These are phyloP conservation scores for Aspergillus bridgeri DNA, from an alignment of 495 filamentous ascomycete species.

Conservation along the genomic window DNA sequence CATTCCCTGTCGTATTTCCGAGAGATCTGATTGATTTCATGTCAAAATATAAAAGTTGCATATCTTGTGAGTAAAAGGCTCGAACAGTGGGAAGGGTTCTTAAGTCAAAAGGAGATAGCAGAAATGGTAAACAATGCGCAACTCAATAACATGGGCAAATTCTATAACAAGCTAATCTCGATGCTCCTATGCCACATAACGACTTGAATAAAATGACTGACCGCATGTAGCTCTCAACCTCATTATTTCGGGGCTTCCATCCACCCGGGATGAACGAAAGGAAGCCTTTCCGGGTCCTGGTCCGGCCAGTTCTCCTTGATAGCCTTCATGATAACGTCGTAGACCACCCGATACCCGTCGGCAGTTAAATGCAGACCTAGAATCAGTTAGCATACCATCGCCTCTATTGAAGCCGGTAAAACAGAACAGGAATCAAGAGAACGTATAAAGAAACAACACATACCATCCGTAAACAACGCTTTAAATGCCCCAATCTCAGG, in stretches of 20 bases:
- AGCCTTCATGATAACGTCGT: slow-evolving; percentile 49
- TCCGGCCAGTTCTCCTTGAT: slow-evolving; percentile 58
- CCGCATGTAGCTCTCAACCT: neutral
- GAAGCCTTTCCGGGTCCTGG: slow-evolving; percentile 49
- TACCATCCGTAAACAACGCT: slow-evolving; percentile 59
- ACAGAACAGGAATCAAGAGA: neutral
- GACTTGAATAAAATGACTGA: neutral
- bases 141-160: no score
- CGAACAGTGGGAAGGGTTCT: no score
- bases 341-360: slow-evolving; percentile 57
- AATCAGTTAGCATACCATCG: slow-evolving; percentile 10
- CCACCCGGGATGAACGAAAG: slow-evolving; percentile 54
- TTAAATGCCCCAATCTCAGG: slow-evolving; percentile 47
- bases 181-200: neutral
- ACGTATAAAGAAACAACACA: slow-evolving; percentile 17
- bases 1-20: neutral
- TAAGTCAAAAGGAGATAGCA: no score
- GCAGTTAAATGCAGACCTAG: slow-evolving; percentile 64
- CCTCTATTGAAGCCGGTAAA: neutral
- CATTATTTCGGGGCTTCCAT: slow-evolving; percentile 41
- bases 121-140: no score
- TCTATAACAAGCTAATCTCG: neutral
- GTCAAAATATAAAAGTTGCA: neutral
- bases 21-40: neutral
- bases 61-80: no score